Conservation (phyloP, 2,329 filamentous ascomycete species). For the Claviceps purpurea region DNA sequence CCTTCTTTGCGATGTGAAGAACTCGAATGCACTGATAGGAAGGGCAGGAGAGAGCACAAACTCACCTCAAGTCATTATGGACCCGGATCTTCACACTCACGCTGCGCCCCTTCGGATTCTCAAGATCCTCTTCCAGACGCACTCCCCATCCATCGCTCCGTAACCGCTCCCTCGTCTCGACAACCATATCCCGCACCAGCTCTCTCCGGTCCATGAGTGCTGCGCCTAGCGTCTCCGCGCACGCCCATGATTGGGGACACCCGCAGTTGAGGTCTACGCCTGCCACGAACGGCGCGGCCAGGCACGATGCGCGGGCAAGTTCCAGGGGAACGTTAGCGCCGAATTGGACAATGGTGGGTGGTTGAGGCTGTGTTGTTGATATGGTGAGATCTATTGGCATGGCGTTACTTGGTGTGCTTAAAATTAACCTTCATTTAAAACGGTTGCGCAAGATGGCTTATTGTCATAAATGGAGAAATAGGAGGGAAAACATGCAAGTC, state of each 20-base stretch:
- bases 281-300: constrained; percentile 47
- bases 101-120: constrained; percentile 34
- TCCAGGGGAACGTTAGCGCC: constrained; percentile 49
- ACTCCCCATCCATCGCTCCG: constrained; percentile 40
- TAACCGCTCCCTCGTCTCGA: constrained; percentile 40
- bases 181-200: constrained; percentile 52
- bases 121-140: constrained; percentile 26
- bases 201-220: constrained; percentile 54
- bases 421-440: too few relatives aligned
- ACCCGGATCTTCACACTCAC: constrained; percentile 61
- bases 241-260: constrained; percentile 61
- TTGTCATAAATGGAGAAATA: too few relatives aligned
- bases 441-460: too few relatives aligned
- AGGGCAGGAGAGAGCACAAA: too few relatives aligned
- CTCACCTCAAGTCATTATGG: constrained; percentile 44
- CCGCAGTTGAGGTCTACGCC: constrained; percentile 62
- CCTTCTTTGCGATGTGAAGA: too few relatives aligned
- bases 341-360: constrained; percentile 54
- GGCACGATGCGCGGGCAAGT: constrained; percentile 46
- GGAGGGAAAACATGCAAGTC: too few relatives aligned
- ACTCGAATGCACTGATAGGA: too few relatives aligned
- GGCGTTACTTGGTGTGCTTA: too few relatives aligned
- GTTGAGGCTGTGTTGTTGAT: constrained; percentile 35
- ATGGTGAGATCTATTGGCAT: constrained; percentile 42
- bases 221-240: constrained; percentile 52